These are phyloP conservation scores for Creolimax fragrantissima DNA, from an alignment of 78 protist genomes.

Conservation along the genomic window DNA sequence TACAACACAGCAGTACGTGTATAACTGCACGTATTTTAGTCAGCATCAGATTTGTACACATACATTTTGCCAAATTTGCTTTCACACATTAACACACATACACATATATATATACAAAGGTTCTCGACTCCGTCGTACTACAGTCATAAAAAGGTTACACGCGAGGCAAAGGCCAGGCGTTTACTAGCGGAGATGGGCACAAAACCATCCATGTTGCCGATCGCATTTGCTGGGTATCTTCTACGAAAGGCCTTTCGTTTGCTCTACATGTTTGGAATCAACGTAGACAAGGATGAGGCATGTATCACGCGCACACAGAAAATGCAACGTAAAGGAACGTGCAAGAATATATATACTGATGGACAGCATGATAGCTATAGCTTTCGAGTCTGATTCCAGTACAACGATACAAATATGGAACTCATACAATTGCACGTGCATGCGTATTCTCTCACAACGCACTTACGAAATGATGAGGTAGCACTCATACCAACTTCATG, in stretches of 20 bases:
- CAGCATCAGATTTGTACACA: not conserved
- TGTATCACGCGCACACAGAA: too few relatives aligned
- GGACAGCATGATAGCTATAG: too few relatives aligned
- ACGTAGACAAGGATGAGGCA: not conserved
- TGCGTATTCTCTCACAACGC: too few relatives aligned
- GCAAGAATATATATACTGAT: too few relatives aligned
- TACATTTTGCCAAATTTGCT: not conserved
- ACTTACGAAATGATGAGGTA: too few relatives aligned
- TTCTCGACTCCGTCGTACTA: not conserved
- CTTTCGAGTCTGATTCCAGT: too few relatives aligned
- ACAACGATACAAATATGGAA: too few relatives aligned
- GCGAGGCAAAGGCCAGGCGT: not conserved
- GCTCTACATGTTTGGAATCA: slow-evolving; percentile 17
- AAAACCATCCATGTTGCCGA: not conserved
- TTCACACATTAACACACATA: not conserved
- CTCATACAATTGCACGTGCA: too few relatives aligned
- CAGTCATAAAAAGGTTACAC: not conserved
- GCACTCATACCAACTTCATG: too few relatives aligned
- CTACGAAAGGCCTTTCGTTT: not conserved
- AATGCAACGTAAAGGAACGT: too few relatives aligned
- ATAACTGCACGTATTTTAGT: not conserved
- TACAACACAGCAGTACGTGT: not conserved
- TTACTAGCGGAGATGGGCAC: not conserved
- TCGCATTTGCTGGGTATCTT: slow-evolving; percentile 10
- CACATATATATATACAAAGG: not conserved